Conservation (phyloP, 2,329 filamentous ascomycete genomes). For the Beauveria asiatica region DNA sequence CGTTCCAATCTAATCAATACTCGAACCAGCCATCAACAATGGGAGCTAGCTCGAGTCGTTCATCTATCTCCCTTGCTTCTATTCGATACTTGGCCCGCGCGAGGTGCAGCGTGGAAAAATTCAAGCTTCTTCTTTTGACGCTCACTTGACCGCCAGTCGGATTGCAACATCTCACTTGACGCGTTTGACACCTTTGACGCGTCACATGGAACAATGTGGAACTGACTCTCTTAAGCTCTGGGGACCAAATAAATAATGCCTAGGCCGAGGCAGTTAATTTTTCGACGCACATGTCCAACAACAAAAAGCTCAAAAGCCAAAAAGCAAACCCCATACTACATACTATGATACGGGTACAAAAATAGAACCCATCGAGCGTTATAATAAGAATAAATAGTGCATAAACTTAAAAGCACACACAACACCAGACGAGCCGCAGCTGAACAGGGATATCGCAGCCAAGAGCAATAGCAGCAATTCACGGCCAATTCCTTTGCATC, state of each 20-base stretch:
- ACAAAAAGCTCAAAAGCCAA: no score
- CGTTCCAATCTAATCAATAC: neutral
- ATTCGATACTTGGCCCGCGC: neutral
- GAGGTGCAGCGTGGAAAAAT: neutral
- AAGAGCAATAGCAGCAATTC: no score
- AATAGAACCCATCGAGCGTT: no score
- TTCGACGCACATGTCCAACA: neutral
- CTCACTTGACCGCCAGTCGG: neutral
- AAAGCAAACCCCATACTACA: no score
- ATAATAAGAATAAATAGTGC: neutral
- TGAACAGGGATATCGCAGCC: no score
- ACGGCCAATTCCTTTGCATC: no score
- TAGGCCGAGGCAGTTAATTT: neutral
- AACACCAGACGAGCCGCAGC: no score
- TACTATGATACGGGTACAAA: no score
- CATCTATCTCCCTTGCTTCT: neutral
- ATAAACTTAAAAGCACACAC: neutral
- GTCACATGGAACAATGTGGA: neutral
- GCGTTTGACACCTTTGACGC: neutral
- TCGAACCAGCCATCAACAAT: neutral
- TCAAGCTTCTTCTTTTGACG: neutral
- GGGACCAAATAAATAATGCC: neutral
- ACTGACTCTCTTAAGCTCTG: neutral
- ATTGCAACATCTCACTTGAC: slow-evolving; percentile 1
- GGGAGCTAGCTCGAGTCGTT: neutral